Base-by-base conservation (phyloP, 139 green algal genomes). In the Micractinium sp. region DNA sequence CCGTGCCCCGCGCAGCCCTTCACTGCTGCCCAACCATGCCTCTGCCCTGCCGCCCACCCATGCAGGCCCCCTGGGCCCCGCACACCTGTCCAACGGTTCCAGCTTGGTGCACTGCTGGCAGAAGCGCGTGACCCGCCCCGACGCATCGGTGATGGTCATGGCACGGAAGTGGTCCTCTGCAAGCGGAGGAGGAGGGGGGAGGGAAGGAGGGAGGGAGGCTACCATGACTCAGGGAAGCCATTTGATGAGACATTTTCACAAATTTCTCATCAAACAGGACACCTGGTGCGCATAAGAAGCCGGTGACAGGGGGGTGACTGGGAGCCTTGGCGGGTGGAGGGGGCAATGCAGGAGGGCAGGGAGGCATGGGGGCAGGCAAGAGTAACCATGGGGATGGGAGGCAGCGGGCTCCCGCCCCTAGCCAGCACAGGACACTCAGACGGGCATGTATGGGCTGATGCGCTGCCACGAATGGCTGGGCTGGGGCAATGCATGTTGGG, bases 71-170 rank as follows among this genome's bases (percentile, higher is more conserved):
- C n/a, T n/a, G n/a, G 35, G 15, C 16, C 33, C 36, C 39, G 23
- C n/a, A 81, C 83, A 87, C 83, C 63, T 67, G 25, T 27, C 38
- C 38, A 87, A 39, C 63, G 83, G 67, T 38, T 87, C 83, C 29
- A 87, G 66, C 83, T 87, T 87, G 83, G 83, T 87, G 83, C 83
- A 87, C 83, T 87, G 83, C 83, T 87, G 83, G 67, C 83, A 87
- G 83, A 87, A 87, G 66, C 83, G 83, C 4, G 41, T 35, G 66
- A 81, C 13, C 1, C 83, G 83, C 19, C 83, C 83, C 7, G 67
- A 81, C 5, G 67, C 38, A 29, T 87, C 83, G 0, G 67, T 81
- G 83, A 87, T 81, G 36, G 19, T 31, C 66, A 87, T 25, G 36
- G 83, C 83, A 19, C 83, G 63, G 36, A 81, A 87, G 67, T 87